phyloP scores from a whole-genome alignment of 176 grass and related monocot species.

The Oryza glumipatula region DNA sequence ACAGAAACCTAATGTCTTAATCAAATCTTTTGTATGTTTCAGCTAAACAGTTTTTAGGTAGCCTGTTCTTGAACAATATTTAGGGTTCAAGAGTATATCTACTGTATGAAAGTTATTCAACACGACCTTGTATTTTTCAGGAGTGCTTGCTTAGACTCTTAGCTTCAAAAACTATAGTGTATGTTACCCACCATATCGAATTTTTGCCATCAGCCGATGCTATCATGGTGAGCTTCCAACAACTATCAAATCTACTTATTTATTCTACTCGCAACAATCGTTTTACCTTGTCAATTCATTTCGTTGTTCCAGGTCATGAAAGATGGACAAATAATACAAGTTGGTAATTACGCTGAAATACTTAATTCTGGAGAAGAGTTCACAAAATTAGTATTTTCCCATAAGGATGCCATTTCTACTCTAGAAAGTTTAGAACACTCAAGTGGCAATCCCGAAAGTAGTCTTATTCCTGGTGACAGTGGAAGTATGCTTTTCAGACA shows the following conservation, averaged over 20 bases:
- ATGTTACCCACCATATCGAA: constrained; percentile 83
- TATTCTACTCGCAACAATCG: neutral
- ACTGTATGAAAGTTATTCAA: neutral
- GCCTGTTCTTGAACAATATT: neutral
- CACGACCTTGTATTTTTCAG: constrained; percentile 36
- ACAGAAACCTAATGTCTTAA: too few relatives aligned
- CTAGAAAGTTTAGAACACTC: constrained; percentile 17
- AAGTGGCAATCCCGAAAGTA: neutral
- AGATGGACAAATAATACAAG: constrained; percentile 68
- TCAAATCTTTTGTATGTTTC: neutral
- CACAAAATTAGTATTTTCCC: constrained; percentile 54
- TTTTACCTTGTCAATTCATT: constrained; percentile 18
- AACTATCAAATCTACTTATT: neutral
- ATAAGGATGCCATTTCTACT: constrained; percentile 57
- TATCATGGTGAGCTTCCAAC: constrained; percentile 53
- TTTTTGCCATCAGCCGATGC: constrained; percentile 68
- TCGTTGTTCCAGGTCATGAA: constrained; percentile 50
- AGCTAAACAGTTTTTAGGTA: neutral
- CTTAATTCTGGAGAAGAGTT: constrained; percentile 61
- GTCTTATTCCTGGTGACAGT: neutral
- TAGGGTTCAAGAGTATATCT: neutral
- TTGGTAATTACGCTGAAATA: constrained; percentile 58
- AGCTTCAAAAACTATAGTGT: constrained; percentile 66
- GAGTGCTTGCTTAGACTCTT: constrained; percentile 66
- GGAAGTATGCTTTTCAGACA: neutral